phyloP scores from a whole-genome alignment of 768 basidiomycete genomes.

The Lactarius trivialis region DNA sequence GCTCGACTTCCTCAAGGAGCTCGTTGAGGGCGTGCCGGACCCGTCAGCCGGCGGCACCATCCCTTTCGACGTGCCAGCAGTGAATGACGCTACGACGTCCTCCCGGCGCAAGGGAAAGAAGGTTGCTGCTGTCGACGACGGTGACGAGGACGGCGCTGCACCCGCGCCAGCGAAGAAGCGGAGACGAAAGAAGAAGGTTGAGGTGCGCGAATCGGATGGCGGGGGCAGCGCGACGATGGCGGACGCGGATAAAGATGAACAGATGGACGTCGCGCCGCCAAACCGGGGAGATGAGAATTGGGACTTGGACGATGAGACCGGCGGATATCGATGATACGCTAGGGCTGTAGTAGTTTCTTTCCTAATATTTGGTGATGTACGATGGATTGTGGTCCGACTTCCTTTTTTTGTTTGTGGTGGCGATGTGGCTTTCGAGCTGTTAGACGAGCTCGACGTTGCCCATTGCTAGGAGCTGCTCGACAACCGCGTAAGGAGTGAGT shows the following conservation, averaged over 20 bases:
- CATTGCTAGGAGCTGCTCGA: slow-evolving; percentile 64
- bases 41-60: slow-evolving; percentile 80
- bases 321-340: background rate
- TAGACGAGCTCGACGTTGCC: slow-evolving; percentile 76
- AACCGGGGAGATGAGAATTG: slow-evolving; percentile 34
- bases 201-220: slow-evolving; percentile 30
- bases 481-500: slow-evolving; percentile 65
- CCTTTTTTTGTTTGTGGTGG: background rate
- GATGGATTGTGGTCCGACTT: background rate
- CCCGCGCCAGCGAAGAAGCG: slow-evolving; percentile 39
- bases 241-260: slow-evolving; percentile 33
- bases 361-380: slow-evolving; percentile 6
- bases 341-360: background rate
- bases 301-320: slow-evolving; percentile 33
- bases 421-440: slow-evolving; percentile 3
- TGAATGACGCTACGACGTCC: slow-evolving; percentile 44
- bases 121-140: slow-evolving; percentile 32
- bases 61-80: slow-evolving; percentile 59
- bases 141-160: slow-evolving; percentile 32
- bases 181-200: slow-evolving; percentile 45
- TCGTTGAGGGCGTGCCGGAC: slow-evolving; percentile 81
- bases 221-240: slow-evolving; percentile 31
- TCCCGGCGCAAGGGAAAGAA: slow-evolving; percentile 56
- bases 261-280: slow-evolving; percentile 25
- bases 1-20: slow-evolving; percentile 92